These are phyloP conservation scores for Yarrowia sp. DNA, from an alignment of 805 yeast species.

Conservation along the genomic window DNA sequence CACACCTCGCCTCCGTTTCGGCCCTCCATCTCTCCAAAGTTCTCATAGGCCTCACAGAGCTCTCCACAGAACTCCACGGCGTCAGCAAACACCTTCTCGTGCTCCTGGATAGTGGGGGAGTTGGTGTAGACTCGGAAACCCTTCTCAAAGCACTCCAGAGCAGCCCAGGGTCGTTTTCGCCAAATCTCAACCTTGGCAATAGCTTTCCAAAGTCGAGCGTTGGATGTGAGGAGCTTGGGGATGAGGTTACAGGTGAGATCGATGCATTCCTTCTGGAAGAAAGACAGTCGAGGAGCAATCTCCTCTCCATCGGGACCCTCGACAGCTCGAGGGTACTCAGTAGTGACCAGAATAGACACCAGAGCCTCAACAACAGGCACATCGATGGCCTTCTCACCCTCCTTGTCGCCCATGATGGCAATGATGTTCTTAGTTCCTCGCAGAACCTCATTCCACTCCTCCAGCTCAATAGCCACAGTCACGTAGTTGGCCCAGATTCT, in stretches of 20 bases:
- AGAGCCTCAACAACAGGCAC: constrained; percentile 76
- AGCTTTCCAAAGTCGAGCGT: constrained; percentile 77
- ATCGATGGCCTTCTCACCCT: constrained; percentile 73
- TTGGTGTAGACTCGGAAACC: constrained; percentile 78
- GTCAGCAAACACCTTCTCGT: constrained; percentile 72
- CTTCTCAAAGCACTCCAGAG: constrained; percentile 83
- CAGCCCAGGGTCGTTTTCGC: constrained; percentile 87
- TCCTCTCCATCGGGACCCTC: constrained; percentile 48
- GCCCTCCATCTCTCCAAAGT: constrained; percentile 73
- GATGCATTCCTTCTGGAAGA: constrained; percentile 71
- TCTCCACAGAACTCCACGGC: constrained; percentile 82
- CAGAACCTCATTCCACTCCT: constrained; percentile 89
- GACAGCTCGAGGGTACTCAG: constrained; percentile 55
- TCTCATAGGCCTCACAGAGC: constrained; percentile 83
- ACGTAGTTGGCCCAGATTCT: constrained; percentile 88
- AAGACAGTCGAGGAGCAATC: constrained; percentile 52
- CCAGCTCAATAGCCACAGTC: constrained; percentile 77
- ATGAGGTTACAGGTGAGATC: constrained; percentile 73
- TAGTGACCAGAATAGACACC: constrained; percentile 65
- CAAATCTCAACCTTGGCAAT: constrained; percentile 87
- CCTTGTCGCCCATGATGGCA: constrained; percentile 60
- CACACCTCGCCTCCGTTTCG: constrained; percentile 83
- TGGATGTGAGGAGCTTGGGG: constrained; percentile 71
- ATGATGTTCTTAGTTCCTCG: constrained; percentile 73
- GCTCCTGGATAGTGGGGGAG: constrained; percentile 66